Percentiles rank a stretch among this genome's conserved stretches.
phyloP scores from a whole-genome alignment of 768 basidiomycete genomes.

The Lactarius hengduanensis region DNA sequence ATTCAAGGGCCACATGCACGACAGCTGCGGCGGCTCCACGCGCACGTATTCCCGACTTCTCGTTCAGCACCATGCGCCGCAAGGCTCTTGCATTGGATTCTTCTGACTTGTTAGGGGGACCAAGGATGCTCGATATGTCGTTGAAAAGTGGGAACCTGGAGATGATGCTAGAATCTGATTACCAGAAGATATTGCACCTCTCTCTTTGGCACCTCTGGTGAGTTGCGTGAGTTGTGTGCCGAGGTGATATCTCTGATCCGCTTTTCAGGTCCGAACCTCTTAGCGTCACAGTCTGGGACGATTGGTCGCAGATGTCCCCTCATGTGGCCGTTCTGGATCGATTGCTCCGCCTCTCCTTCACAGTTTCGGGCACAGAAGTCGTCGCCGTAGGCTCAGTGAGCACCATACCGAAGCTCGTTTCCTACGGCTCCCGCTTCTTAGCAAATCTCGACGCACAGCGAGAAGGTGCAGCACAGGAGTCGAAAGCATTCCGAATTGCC shows the following conservation, averaged over 20 bases:
- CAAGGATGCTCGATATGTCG: constrained; percentile 66
- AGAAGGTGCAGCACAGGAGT: constrained; percentile 76
- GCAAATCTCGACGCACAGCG: constrained; percentile 69
- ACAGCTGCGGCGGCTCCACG: constrained; percentile 27
- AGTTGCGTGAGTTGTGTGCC: constrained; percentile 29
- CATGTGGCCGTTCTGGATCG: constrained; percentile 43
- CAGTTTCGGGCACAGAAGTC: constrained; percentile 67
- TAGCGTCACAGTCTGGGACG: constrained; percentile 70
- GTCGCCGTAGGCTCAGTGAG: constrained; percentile 66
- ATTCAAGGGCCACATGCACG: too few species aligned
- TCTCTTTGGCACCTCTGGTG: too few species aligned
- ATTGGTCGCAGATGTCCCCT: constrained; percentile 66
- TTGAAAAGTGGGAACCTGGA: constrained; percentile 72
- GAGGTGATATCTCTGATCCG: neutral
- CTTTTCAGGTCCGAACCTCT: constrained; percentile 70
- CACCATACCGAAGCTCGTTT: constrained; percentile 74
- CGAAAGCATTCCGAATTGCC: constrained; percentile 70
- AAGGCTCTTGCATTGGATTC: constrained; percentile 40
- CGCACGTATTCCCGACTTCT: constrained; percentile 62
- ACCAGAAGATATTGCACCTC: constrained; percentile 70
- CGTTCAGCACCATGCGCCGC: constrained; percentile 71
- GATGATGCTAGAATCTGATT: constrained; percentile 70
- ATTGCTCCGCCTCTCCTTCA: constrained; percentile 73
- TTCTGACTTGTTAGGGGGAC: constrained; percentile 33
- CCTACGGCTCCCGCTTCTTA: constrained; percentile 72